Evolutionary conservation across 2,329 filamentous ascomycete species (phyloP).

Genomic region (Exserohilum turcica): DNA sequence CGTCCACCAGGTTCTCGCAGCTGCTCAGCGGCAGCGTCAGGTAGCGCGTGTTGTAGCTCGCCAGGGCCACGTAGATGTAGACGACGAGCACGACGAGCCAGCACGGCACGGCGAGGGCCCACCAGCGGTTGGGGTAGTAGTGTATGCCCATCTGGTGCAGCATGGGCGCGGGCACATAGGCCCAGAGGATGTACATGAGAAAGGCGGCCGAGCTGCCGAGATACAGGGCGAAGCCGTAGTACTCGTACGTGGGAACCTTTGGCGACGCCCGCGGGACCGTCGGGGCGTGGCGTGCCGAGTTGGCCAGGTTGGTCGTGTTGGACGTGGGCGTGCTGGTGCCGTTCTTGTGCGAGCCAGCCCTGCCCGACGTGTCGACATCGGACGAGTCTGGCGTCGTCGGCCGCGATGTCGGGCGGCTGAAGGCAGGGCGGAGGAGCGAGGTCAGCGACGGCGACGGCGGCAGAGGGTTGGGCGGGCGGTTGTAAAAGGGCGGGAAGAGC

Average conservation of each 20-base stretch:
- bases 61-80: constrained; percentile 93
- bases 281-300: constrained; percentile 62
- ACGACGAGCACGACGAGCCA: constrained; percentile 87
- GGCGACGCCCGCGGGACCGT: constrained; percentile 83
- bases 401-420: constrained; percentile 66
- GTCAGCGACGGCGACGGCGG: constrained; percentile 92
- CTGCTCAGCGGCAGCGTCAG: constrained; percentile 79
- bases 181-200: constrained; percentile 75
- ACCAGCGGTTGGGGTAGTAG: constrained; percentile 98
- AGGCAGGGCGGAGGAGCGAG: constrained; percentile 77
- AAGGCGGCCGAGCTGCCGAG: constrained; percentile 85
- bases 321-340: constrained; percentile 47
- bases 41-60: constrained; percentile 86
- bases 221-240: constrained; percentile 98
- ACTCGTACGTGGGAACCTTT: constrained; percentile 98
- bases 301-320: constrained; percentile 59
- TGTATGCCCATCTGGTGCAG: constrained; percentile 91
- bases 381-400: constrained; percentile 92
- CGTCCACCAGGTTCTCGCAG: constrained; percentile 90
- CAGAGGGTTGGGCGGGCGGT: constrained; percentile 90
- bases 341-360: constrained; percentile 11
- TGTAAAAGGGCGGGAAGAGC: constrained; percentile 89
- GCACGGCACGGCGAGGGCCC: constrained; percentile 88
- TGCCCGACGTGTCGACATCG: constrained; percentile 68
- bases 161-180: constrained; percentile 88